A percentile compares a stretch with the other conserved stretches of the same genome.
These are phyloP conservation scores for Globisporangium yorkense DNA, from an alignment of 352 stramenopile species.

Conservation along the genomic window DNA sequence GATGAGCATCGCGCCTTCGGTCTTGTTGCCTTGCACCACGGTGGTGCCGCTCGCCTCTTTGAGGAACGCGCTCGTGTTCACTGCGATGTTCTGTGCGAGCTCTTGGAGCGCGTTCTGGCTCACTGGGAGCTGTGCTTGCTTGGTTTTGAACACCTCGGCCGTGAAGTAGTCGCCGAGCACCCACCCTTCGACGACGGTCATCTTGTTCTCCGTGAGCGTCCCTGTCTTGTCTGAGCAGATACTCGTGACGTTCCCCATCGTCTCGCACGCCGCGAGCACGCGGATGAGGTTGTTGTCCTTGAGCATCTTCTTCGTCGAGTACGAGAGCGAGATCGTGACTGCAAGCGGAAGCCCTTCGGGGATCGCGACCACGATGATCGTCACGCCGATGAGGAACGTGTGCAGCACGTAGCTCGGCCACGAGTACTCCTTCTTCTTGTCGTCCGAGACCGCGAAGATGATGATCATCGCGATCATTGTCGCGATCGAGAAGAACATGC, in stretches of 20 bases:
- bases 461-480: slow-evolving; percentile 87
- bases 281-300: slow-evolving; percentile 98
- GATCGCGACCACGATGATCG: slow-evolving; percentile 94
- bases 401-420: slow-evolving; percentile 87
- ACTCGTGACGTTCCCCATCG: slow-evolving; percentile 97
- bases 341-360: slow-evolving; percentile 92
- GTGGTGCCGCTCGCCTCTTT: slow-evolving; percentile 33
- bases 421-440: slow-evolving; percentile 54
- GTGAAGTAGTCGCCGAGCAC: slow-evolving; percentile 61
- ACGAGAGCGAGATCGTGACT: slow-evolving; percentile 93
- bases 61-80: slow-evolving; percentile 75
- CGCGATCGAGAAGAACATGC: slow-evolving; percentile 77
- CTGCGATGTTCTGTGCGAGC: slow-evolving; percentile 49
- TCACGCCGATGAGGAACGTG: slow-evolving; percentile 93
- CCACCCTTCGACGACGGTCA: slow-evolving; percentile 94
- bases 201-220: slow-evolving; percentile 97
- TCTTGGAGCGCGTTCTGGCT: slow-evolving; percentile 31
- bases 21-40: slow-evolving; percentile 76
- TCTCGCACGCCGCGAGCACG: slow-evolving; percentile 96
- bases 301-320: slow-evolving; percentile 97
- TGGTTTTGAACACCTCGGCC: slow-evolving; percentile 32
- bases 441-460: slow-evolving; percentile 62
- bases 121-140: slow-evolving; percentile 27
- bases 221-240: slow-evolving; percentile 98
- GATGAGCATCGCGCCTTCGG: slow-evolving; percentile 75